Evolutionary conservation across 371 early-diverging fungal species (phyloP), one percentile per base, ranked within the genome.

Genomic region (Actinomortierella wolfii): DNA sequence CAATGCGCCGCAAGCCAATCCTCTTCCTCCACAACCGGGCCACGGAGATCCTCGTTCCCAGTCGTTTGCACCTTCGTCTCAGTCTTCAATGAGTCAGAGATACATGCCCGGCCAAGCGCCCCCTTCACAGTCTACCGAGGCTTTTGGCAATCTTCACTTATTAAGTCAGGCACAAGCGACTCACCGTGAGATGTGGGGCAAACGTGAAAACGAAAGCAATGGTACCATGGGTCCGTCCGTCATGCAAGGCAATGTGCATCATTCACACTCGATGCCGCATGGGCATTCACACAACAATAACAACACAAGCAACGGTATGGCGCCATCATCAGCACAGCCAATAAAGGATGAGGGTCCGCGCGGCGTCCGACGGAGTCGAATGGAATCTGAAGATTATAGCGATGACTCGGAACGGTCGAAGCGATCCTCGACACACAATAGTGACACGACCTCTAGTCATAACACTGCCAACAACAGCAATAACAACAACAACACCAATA

Each of bases 331-430:
- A 17, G 62, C 58, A 21, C 39, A 24, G 3, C 49, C 57, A 3
- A 57, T 61, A 48, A 59, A 59, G 28, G 56, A 61, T 0, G 54
- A 54, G 15, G 56, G 58, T 26, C 55, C 58, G 17, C 61, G 59
- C 42, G 59, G 71, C 14, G 62, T 58, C 15, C 58, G 56, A 2
- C 61, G 66, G 23, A 45, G 50, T n/a, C 20, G 71, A 20, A 21
- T 51, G 23, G 21, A 54, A 0, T 61, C 65, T 1, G 64, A 63
- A 13, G 71, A 65, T 7, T 18, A 43, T 3, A 71, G 66, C 23
- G 71, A 71, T 20, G 71, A 71, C 24, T 71, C 71, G n/a, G 61
- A 61, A 18, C 15, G 21, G 15, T 71, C 71, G 0, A 57, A 51
- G 44, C 25, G 53, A 14, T 70, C 71, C 14, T 57, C 34, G 7